Percentiles rank a stretch among this genome's conserved stretches.
Evolutionary conservation across 2,329 filamentous ascomycete genomes (phyloP).

Genomic region (Aspergillus sp.): DNA sequence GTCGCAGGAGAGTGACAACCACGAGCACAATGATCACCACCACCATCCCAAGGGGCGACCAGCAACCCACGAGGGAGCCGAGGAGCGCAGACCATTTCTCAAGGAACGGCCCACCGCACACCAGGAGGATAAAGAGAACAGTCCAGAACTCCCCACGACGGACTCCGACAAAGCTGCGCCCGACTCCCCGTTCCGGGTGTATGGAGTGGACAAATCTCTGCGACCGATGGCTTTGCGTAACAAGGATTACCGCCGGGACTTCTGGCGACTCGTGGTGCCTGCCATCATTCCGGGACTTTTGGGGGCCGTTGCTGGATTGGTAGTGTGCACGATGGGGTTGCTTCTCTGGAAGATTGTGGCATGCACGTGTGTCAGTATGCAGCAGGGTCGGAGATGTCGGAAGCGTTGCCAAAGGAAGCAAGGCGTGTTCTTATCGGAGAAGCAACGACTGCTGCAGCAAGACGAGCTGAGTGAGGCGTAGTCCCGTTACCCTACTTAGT

Average conservation of each 20-base stretch:
- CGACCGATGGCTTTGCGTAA: not conserved
- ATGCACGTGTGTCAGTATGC: not conserved
- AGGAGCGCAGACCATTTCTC: too few relatives aligned
- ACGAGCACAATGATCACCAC: too few relatives aligned
- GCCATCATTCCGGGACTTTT: constrained; percentile 1
- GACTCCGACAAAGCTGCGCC: not conserved
- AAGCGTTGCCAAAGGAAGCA: not conserved
- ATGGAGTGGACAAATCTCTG: not conserved
- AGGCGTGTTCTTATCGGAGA: not conserved
- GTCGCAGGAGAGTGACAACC: not conserved
- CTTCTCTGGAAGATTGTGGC: constrained; percentile 1
- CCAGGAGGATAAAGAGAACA: too few relatives aligned
- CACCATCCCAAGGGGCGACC: not conserved
- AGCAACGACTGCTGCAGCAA: not conserved
- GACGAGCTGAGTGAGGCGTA: not conserved
- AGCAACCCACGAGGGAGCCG: too few relatives aligned
- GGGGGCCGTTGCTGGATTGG: constrained; percentile 1
- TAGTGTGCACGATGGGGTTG: constrained; percentile 1
- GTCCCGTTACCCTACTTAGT: not conserved
- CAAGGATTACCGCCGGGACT: not conserved
- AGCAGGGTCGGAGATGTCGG: not conserved
- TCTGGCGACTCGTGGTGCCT: constrained; percentile 4
- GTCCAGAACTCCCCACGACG: not conserved
- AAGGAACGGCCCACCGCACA: not conserved
- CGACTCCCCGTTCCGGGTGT: not conserved